Conservation (phyloP, 805 yeast genomes). For the Metschnikowia koreensis region DNA sequence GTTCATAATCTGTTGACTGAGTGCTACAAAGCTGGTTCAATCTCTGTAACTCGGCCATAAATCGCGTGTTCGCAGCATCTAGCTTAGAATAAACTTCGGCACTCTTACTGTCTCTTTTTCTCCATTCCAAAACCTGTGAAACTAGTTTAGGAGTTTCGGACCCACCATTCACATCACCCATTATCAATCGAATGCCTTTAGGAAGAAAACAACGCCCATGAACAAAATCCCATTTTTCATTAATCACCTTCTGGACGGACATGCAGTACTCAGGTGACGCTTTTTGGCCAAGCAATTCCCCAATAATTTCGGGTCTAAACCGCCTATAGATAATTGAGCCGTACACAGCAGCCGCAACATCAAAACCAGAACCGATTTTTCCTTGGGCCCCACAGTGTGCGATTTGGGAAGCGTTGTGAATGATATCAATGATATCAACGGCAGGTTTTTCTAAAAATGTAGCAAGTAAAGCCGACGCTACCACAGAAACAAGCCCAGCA, state of each 20-base stretch:
- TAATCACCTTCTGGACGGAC: slow-evolving; percentile 36
- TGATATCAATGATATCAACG: slow-evolving; percentile 22
- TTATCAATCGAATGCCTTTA: slow-evolving; percentile 60
- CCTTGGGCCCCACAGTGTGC: slow-evolving; percentile 94
- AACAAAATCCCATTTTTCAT: slow-evolving; percentile 61
- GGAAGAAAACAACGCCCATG: slow-evolving; percentile 63
- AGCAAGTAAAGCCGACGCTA: slow-evolving; percentile 66
- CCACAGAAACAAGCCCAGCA: slow-evolving; percentile 85
- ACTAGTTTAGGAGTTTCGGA: slow-evolving; percentile 94
- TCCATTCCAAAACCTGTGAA: slow-evolving; percentile 72
- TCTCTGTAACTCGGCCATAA: slow-evolving; percentile 48
- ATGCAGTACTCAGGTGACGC: slow-evolving; percentile 7
- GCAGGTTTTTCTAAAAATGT: slow-evolving; percentile 19
- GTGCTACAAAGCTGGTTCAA: slow-evolving; percentile 33
- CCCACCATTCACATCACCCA: slow-evolving; percentile 94
- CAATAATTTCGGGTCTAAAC: slow-evolving; percentile 58
- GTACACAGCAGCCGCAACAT: slow-evolving; percentile 91
- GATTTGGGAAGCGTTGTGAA: slow-evolving; percentile 84
- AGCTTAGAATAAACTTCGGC: slow-evolving; percentile 51
- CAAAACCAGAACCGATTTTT: slow-evolving; percentile 96
- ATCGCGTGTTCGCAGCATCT: slow-evolving; percentile 54
- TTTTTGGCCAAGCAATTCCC: slow-evolving; percentile 31
- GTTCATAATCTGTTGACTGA: slow-evolving; percentile 36
- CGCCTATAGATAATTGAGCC: slow-evolving; percentile 85
- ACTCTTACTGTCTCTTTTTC: slow-evolving; percentile 49